phyloP scores from a whole-genome alignment of 2,329 filamentous ascomycete species.

The Phyllachora maydis region DNA sequence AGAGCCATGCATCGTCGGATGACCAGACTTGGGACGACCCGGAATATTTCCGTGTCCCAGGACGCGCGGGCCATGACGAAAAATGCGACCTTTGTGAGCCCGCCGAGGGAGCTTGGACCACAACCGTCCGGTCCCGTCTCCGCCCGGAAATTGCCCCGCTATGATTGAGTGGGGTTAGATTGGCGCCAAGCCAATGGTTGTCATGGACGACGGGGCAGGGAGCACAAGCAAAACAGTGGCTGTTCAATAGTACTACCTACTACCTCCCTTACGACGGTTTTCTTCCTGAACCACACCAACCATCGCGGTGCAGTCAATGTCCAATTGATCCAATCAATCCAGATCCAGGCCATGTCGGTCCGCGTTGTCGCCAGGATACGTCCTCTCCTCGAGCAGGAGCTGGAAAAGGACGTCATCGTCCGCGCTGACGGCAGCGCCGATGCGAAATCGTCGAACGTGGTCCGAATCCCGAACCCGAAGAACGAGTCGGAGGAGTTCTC shows the following conservation, averaged over 20 bases:
- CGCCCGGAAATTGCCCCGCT: not conserved
- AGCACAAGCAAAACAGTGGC: too few relatives aligned
- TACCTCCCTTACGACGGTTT: not conserved
- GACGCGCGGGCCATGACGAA: not conserved
- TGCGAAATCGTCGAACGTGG: constrained; percentile 41
- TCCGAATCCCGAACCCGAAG: constrained; percentile 86
- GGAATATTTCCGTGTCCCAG: constrained; percentile 1
- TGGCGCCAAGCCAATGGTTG: too few relatives aligned
- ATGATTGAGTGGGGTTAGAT: too few relatives aligned
- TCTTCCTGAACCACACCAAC: not conserved
- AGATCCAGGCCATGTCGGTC: constrained; percentile 42
- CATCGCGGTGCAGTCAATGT: not conserved
- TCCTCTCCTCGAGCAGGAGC: constrained; percentile 68
- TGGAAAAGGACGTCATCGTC: constrained; percentile 76
- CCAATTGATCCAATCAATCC: constrained; percentile 1
- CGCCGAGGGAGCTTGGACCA: constrained; percentile 1
- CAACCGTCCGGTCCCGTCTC: not conserved
- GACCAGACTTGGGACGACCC: constrained; percentile 1
- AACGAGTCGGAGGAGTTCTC: constrained; percentile 81
- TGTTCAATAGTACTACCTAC: too few relatives aligned
- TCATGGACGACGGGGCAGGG: too few relatives aligned
- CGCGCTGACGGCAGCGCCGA: constrained; percentile 39
- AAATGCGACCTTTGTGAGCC: not conserved
- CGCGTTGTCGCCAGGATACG: constrained; percentile 81
- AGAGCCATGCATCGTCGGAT: constrained; percentile 19